A percentile compares a stretch with the other conserved stretches of the same genome.
phyloP scores from a whole-genome alignment of 192 early-diverging fungal species.

The Phycomyces blakesleeanus region DNA sequence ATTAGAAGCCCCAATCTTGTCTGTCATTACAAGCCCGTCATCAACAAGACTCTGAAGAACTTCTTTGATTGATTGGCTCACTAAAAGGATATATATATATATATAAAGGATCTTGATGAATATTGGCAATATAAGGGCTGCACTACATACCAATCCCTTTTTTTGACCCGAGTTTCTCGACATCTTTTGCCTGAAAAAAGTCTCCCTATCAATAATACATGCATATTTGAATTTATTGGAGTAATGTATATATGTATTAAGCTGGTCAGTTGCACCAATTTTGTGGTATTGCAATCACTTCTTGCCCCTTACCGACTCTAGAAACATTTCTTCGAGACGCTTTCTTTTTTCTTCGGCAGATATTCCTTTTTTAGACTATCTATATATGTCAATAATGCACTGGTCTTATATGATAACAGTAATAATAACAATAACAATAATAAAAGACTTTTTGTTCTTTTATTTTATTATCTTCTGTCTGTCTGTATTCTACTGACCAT shows the following conservation, averaged over 20 bases:
- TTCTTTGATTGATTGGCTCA: slow-evolving; percentile 76
- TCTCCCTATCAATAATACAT: slow-evolving; percentile 44
- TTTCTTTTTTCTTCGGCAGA: slow-evolving; percentile 52
- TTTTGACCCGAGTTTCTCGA: slow-evolving; percentile 80
- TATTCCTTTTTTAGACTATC: slow-evolving; percentile 46
- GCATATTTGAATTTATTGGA: not conserved
- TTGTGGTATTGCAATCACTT: not conserved
- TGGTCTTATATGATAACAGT: too few species aligned
- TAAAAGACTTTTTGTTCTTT: too few species aligned
- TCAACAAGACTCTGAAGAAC: slow-evolving; percentile 78
- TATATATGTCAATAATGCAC: not conserved
- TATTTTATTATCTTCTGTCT: too few species aligned
- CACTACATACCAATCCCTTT: slow-evolving; percentile 74
- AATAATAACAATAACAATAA: too few species aligned
- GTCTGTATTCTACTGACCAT: too few species aligned
- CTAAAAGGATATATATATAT: slow-evolving; percentile 46
- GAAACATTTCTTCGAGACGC: slow-evolving; percentile 43
- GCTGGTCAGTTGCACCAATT: too few species aligned
- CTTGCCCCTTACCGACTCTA: slow-evolving; percentile 43
- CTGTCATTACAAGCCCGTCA: slow-evolving; percentile 71
- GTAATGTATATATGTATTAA: not conserved
- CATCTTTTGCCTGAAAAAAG: slow-evolving; percentile 77
- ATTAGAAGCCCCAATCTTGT: slow-evolving; percentile 89
- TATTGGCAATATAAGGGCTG: too few species aligned
- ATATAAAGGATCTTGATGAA: not conserved